Base-by-base conservation (phyloP, 1,139 yeast species). In the Saccharomycopsis hybrid region DNA sequence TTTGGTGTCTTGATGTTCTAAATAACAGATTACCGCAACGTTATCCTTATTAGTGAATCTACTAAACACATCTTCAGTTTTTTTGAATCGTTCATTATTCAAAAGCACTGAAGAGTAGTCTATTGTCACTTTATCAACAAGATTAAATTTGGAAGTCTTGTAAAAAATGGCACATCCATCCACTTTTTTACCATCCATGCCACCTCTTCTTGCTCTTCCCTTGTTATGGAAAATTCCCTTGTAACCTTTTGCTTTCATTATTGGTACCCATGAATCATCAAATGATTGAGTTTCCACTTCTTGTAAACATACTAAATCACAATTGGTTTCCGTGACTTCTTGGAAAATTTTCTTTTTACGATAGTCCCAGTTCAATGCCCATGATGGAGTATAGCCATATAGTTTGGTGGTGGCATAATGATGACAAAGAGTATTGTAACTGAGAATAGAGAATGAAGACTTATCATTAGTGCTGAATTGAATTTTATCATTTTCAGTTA, bases 141-240 rank as follows among this genome's bases (percentile, higher is more conserved):
- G 72, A 54, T 78, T 77, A 66, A 92, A 88, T 63, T 83, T 81
- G 50, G 73, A 69, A 38, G 78, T 70, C 60, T 79, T 85, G 72
- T 76, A 94, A 64, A 92, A 92, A 1, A 90, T 81, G 27, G 97
- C 97, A 74, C 98, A 92, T 18, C 98, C 99, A 67, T 94, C 99
- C 46, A 94, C 98, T 62, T 85, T 85, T 65, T 85, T 85, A 30
- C 94, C 81, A 35, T 51, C 53, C 5, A 28, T 44, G 5, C 51
- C 52, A 27, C 53, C 44, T 11, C 97, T 88, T 67, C 88, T 86
- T 4, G 96, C 89, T 62, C 99, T 78, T 5, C 96, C 85, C 67
- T 94, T 94, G 53, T 85, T 85, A 67, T 82, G 86, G 68, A 87
- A 89, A 35, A 80, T 68, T 30, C 95, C 92, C 58, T 79, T 77